Evolutionary conservation across 2,329 filamentous ascomycete species (phyloP), one percentile per base, ranked within the genome.

Genomic region (Fusarium aywerte): DNA sequence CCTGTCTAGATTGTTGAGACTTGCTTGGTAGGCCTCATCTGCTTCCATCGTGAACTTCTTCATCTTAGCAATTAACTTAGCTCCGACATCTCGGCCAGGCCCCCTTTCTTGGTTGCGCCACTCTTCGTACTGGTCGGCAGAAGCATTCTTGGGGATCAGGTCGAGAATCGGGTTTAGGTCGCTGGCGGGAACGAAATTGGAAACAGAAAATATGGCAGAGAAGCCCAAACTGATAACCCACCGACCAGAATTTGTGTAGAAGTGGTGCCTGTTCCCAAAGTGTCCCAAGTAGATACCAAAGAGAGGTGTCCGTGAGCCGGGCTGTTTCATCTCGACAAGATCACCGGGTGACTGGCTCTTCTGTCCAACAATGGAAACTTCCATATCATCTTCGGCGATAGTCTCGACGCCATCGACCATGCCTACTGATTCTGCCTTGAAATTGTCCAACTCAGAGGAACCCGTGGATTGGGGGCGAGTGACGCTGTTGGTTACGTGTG

Each of bases 221-320:
- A 84, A 74, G 16, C 77, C 77, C 35, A 80, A 57, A 50, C 78
- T 80, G 10, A 80, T 80, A 16, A 82, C 70, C 72, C 86, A 83
- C 77, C 81, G 82, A 64, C 85, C 86, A 16, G 80, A 82, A 65
- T 74, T 80, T 29, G 83, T 82, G 73, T 87, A 87, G 72, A 84
- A 87, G 72, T 87, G 84, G 66, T 86, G 79, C 39, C 82, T 77
- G 18, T 81, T 81, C 36, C 83, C 80, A 65, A 84, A 80, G 52
- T 77, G 80, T 15, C 85, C 85, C 9, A 89, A 76, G 65, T 83
- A 86, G 42, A 89, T 73, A 13, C 81, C 86, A 42, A 88, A 77
- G 16, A 85, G 64, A 6, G 83, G 81, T 20, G 82, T 76, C 25
- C 83, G 77, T 12, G 80, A 81, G n/a, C 77, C 74, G 10, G 75